A percentile compares a stretch with the other conserved stretches of the same genome.
phyloP scores from a whole-genome alignment of 164 flowering plant species.

The Stephania yunnanensis region DNA sequence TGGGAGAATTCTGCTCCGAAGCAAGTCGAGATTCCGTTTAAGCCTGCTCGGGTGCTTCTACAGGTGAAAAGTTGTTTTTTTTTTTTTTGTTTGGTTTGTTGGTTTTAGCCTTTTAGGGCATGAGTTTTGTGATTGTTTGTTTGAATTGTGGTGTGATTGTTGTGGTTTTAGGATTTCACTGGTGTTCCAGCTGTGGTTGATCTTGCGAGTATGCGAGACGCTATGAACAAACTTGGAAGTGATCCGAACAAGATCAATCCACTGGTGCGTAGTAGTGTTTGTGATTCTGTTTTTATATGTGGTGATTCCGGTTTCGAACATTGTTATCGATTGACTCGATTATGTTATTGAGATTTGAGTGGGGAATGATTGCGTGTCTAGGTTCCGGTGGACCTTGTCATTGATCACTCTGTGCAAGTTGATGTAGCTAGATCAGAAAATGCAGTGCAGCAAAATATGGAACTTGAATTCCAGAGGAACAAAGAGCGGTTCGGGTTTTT shows the following conservation, averaged over 20 bases:
- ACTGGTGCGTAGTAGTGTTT: conserved; percentile 37
- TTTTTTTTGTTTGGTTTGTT: neutral
- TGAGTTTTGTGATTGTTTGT: neutral
- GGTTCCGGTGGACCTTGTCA: conserved; percentile 97
- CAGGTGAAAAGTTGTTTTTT: conserved; percentile 38
- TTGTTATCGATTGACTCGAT: neutral
- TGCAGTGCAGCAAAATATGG: conserved; percentile 93
- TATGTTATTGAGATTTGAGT: neutral
- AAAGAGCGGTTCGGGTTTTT: conserved; percentile 87
- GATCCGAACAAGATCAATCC: conserved; percentile 92
- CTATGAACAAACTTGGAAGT: conserved; percentile 90
- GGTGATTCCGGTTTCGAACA: neutral
- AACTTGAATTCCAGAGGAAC: conserved; percentile 85
- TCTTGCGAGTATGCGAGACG: conserved; percentile 97
- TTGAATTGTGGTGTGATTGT: neutral
- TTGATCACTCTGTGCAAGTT: conserved; percentile 96
- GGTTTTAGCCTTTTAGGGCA: no score
- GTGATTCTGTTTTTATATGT: neutral
- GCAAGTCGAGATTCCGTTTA: conserved; percentile 90
- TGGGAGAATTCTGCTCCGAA: conserved; percentile 83
- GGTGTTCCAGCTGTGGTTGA: conserved; percentile 99
- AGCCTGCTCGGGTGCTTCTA: conserved; percentile 92
- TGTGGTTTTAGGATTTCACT: conserved; percentile 72
- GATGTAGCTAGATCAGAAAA: conserved; percentile 85
- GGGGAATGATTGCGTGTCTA: conserved; percentile 23